Percentiles rank a stretch among this genome's conserved stretches.
Evolutionary conservation across 1,284 basidiomycete species (phyloP).

Genomic region (Microbotryum silenes-acaulis): DNA sequence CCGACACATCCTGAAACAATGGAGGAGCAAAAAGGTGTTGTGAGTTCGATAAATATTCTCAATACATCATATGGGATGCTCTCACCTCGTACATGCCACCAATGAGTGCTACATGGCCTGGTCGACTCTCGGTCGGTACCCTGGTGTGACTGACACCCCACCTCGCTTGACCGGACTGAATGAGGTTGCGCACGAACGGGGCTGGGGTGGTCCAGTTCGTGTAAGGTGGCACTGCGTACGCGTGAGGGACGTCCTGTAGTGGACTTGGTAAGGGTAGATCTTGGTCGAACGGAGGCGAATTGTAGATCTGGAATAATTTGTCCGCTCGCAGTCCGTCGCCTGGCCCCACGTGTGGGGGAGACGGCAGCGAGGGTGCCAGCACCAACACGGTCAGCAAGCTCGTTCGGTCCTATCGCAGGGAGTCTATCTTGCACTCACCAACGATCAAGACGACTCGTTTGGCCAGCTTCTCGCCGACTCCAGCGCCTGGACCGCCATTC

Average conservation of each 20-base stretch:
- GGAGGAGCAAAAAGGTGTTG: conserved; percentile 33
- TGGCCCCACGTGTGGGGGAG: conserved; percentile 36
- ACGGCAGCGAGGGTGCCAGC: conserved; percentile 2
- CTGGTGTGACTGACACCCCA: conserved; percentile 80
- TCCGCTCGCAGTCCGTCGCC: conserved; percentile 79
- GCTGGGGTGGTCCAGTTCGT: conserved; percentile 51
- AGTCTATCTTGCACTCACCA: conserved; percentile 46
- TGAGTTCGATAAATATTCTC: conserved; percentile 8
- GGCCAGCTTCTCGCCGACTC: conserved; percentile 62
- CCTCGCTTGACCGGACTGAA: conserved; percentile 55
- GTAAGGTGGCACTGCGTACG: background rate
- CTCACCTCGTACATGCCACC: conserved; percentile 85
- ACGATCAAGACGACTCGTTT: conserved; percentile 72
- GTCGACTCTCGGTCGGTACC: conserved; percentile 80
- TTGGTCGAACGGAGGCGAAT: conserved; percentile 52
- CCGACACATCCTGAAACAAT: background rate
- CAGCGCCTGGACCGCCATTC: conserved; percentile 53
- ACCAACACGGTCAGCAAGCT: too few relatives aligned
- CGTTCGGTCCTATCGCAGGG: too few relatives aligned
- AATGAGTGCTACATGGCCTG: conserved; percentile 79
- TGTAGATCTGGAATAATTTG: conserved; percentile 60
- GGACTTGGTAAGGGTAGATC: conserved; percentile 27
- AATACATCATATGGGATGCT: background rate
- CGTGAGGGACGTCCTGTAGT: background rate
- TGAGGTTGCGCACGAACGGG: conserved; percentile 63